These are phyloP conservation scores for Jasminum sambac DNA, from an alignment of 257 asterid genomes.

Conservation along the genomic window DNA sequence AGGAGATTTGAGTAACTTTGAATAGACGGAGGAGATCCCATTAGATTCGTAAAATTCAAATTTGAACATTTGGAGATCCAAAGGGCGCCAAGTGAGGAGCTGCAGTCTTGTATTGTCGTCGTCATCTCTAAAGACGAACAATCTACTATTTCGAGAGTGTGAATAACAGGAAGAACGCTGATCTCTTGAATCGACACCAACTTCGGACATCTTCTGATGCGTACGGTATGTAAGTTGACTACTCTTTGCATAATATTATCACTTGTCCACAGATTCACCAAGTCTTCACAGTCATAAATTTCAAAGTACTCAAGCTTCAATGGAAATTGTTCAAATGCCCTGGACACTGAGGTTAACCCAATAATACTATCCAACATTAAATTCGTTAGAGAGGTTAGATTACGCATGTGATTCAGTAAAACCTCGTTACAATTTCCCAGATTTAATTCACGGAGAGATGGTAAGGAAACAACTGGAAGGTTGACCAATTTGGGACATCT, in stretches of 20 bases:
- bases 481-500: slow-evolving; percentile 23
- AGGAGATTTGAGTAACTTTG: slow-evolving; percentile 6
- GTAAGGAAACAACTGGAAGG: slow-evolving; percentile 4
- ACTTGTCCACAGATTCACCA: slow-evolving; percentile 18
- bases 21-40: background rate
- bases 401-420: slow-evolving; percentile 6
- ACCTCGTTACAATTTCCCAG: background rate
- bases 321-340: slow-evolving; percentile 17
- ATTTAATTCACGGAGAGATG: slow-evolving; percentile 13
- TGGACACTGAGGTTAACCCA: slow-evolving; percentile 4
- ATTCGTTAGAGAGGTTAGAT: slow-evolving; percentile 15
- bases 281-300: slow-evolving; percentile 8
- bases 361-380: slow-evolving; percentile 1
- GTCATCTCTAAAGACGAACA: background rate
- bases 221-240: background rate
- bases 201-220: slow-evolving; percentile 16
- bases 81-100: slow-evolving; percentile 3
- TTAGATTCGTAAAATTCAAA: slow-evolving; percentile 1
- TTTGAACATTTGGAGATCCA: slow-evolving; percentile 8
- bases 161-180: background rate
- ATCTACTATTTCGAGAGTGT: background rate
- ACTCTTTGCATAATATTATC: slow-evolving; percentile 9
- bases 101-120: background rate
- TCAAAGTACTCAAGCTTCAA: slow-evolving; percentile 15
- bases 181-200: slow-evolving; percentile 15